phyloP scores from a whole-genome alignment of 768 basidiomycete species.

The Amanita exitialis region DNA sequence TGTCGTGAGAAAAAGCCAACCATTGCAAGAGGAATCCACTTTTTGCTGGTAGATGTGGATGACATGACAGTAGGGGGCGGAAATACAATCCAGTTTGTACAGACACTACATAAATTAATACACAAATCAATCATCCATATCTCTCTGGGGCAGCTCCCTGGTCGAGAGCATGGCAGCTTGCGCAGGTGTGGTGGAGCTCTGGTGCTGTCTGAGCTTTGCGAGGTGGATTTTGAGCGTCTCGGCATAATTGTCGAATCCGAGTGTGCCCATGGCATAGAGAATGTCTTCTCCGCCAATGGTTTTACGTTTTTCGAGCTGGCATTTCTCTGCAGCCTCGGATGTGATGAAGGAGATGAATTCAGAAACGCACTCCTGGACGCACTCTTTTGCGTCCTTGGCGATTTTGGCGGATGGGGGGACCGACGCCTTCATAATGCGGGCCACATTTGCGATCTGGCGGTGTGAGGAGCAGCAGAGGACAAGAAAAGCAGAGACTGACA shows the following conservation, averaged over 20 bases:
- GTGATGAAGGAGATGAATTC: conserved; percentile 99
- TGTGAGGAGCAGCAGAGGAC: background rate
- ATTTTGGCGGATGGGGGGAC: conserved; percentile 91
- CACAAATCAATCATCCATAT: conserved; percentile 3
- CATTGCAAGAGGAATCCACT: background rate
- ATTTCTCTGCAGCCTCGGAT: conserved; percentile 92
- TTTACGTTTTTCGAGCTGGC: conserved; percentile 91
- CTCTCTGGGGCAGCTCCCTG: conserved; percentile 4
- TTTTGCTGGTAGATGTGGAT: background rate
- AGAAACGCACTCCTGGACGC: conserved; percentile 95
- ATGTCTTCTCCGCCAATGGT: conserved; percentile 98
- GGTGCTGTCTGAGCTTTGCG: conserved; percentile 68
- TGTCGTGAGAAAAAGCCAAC: too few species aligned
- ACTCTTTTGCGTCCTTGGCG: conserved; percentile 97
- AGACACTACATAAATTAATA: background rate
- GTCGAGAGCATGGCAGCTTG: background rate
- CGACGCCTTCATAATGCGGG: conserved; percentile 91
- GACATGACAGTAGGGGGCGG: background rate
- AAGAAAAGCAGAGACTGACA: conserved; percentile 31
- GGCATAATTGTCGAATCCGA: conserved; percentile 93
- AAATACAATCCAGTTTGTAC: background rate
- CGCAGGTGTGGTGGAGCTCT: background rate
- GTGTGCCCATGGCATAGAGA: conserved; percentile 82
- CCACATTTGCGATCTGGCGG: conserved; percentile 89
- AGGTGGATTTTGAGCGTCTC: conserved; percentile 90